Evolutionary conservation across 257 asterid species (phyloP), one percentile per base, ranked within the genome.

Genomic region (Nicotiana otophora): DNA sequence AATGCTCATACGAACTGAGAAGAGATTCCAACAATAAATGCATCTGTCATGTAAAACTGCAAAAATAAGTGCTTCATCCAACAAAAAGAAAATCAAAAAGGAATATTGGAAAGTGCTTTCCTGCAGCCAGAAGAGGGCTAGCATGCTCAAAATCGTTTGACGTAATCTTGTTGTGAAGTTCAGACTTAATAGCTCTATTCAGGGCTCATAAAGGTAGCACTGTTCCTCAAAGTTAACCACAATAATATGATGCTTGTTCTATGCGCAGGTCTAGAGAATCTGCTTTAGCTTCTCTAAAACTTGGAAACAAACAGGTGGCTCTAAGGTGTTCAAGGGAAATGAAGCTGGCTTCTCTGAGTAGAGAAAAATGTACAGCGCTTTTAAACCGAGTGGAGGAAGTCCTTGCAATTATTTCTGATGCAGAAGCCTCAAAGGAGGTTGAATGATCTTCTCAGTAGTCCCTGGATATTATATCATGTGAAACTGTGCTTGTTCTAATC

Each of bases 371-470:
- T 82, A 79, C 89, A 7, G 51, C 86, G 12, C 93, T 95, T 64
- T 85, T 90, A 91, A 91, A 91, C 83, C 92, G 92, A 70, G 97
- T 95, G 84, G 95, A 92, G 87, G 88, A 85, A 76, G 94, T 93
- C 84, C 93, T 93, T 81, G 90, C 89, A 81, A 88, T 86, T 80
- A 90, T 93, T 79, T 81, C 90, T 39, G 97, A 93, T 87, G 90
- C 92, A 4, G 99, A 95, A 85, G 92, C 97, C 84, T 89, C 97
- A 36, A 92, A 88, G 86, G 87, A 91, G 99, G 98, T 93, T n/a
- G 85, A 85, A 81, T 84, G 39, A n/a, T 39, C 51, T 53, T 42
- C 5, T 78, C 64, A 62, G 76, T 84, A 31, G 68, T 54, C 70
- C 65, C 39, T 15, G 19, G 23, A 30, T 64, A 62, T 30, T 58